phyloP scores from a whole-genome alignment of 1,284 basidiomycete species.

The Tetrapyrgos nigripes region DNA sequence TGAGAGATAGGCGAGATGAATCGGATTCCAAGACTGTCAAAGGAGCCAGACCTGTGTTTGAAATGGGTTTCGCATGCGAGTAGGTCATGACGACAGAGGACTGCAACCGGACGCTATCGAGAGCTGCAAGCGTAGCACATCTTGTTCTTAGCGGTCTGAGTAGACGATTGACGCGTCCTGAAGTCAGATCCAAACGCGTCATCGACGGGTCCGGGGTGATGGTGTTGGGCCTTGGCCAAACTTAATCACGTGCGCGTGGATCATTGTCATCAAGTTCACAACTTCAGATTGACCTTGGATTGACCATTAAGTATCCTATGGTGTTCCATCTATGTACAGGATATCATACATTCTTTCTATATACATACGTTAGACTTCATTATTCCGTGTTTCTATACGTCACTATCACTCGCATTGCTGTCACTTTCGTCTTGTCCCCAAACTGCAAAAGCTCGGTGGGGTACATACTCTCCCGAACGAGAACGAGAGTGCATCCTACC shows the following conservation, averaged over 20 bases:
- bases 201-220: background rate
- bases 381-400: constrained; percentile 31
- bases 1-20: constrained; percentile 31
- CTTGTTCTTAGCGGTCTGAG: constrained; percentile 60
- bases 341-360: too few relatives aligned
- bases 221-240: background rate
- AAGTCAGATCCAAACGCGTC: constrained; percentile 21
- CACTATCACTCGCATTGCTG: constrained; percentile 78
- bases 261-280: too few relatives aligned
- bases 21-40: constrained; percentile 43
- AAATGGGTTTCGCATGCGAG: background rate
- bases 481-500: constrained; percentile 44
- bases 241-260: background rate
- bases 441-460: constrained; percentile 75
- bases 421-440: constrained; percentile 91
- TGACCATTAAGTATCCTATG: too few relatives aligned
- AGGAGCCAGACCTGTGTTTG: background rate
- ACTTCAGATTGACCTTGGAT: too few relatives aligned
- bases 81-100: background rate
- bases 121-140: constrained; percentile 47
- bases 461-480: constrained; percentile 47
- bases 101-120: constrained; percentile 7
- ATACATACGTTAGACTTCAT: background rate
- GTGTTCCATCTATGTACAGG: too few relatives aligned
- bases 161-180: constrained; percentile 51